phyloP scores from a whole-genome alignment of 1,139 yeast genomes.

The Spathaspora jeffriesii region DNA sequence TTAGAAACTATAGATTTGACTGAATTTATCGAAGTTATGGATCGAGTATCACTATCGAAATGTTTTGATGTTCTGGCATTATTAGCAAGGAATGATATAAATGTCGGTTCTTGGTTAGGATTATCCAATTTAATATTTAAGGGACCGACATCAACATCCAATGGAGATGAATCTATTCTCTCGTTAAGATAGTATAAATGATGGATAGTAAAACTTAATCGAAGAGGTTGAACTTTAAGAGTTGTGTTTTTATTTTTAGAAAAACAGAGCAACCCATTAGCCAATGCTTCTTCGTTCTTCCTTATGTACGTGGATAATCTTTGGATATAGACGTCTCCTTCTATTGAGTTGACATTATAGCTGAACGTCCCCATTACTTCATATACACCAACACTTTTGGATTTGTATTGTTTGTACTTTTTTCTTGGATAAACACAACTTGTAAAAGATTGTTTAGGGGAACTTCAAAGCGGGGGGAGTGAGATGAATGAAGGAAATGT shows the following conservation, averaged over 20 bases:
- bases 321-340: conserved; percentile 46
- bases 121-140: conserved; percentile 58
- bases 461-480: neutral
- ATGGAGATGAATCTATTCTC: conserved; percentile 52
- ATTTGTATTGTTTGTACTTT: neutral
- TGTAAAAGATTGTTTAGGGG: neutral
- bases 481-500: neutral
- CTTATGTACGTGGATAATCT: conserved; percentile 40
- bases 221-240: conserved; percentile 46
- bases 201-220: conserved; percentile 60
- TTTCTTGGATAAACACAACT: neutral
- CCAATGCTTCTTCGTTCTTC: conserved; percentile 45
- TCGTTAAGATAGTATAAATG: conserved; percentile 64
- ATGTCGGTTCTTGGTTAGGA: conserved; percentile 60
- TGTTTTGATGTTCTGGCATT: conserved; percentile 44
- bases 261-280: conserved; percentile 45
- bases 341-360: conserved; percentile 30
- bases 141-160: conserved; percentile 64
- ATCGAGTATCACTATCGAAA: conserved; percentile 57
- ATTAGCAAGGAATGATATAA: conserved; percentile 50
- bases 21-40: conserved; percentile 63
- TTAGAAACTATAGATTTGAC: conserved; percentile 56
- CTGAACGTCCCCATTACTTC: conserved; percentile 20
- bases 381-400: neutral
- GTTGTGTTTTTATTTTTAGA: conserved; percentile 28